Conservation (phyloP, 2,329 filamentous ascomycete species). For the Verticillium tricorpus region DNA sequence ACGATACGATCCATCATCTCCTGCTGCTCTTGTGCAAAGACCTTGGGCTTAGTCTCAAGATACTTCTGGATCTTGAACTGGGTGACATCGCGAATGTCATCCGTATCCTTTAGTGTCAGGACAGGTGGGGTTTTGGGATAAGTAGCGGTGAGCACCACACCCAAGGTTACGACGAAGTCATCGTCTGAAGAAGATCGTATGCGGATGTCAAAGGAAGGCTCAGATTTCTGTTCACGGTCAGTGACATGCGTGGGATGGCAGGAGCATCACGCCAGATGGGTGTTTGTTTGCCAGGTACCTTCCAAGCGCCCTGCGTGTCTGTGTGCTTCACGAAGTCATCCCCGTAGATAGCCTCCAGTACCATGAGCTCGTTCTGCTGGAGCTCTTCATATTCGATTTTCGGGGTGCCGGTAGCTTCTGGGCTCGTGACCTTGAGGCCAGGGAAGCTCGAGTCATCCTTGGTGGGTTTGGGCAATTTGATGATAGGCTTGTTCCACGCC, state of each 20-base stretch:
- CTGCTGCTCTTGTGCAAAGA: conserved; percentile 47
- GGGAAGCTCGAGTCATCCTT: conserved; percentile 47
- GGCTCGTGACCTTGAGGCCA: conserved; percentile 40
- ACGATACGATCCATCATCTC: conserved; percentile 64
- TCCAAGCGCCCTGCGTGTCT: conserved; percentile 73
- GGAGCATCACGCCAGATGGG: neutral
- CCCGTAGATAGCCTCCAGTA: conserved; percentile 80
- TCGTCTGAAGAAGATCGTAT: conserved; percentile 70
- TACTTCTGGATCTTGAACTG: conserved; percentile 65
- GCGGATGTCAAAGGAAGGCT: conserved; percentile 76
- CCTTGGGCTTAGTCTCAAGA: conserved; percentile 52
- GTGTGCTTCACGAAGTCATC: conserved; percentile 80
- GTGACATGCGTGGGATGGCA: neutral
- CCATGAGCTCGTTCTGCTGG: conserved; percentile 84
- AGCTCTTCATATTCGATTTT: conserved; percentile 72
- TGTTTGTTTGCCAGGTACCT: conserved; percentile 45
- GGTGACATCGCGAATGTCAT: conserved; percentile 64
- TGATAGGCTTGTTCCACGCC: conserved; percentile 41
- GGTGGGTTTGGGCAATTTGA: conserved; percentile 29
- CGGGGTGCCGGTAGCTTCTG: conserved; percentile 26
- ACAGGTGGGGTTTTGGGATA: conserved; percentile 83
- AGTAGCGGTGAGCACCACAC: conserved; percentile 79
- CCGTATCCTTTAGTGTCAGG: conserved; percentile 61
- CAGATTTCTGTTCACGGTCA: conserved; percentile 58
- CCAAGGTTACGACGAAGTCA: conserved; percentile 66